Percentiles rank a stretch among this genome's conserved stretches.
phyloP scores from a whole-genome alignment of 1,139 yeast species.

The Hemisphaericaspora subhashii region DNA sequence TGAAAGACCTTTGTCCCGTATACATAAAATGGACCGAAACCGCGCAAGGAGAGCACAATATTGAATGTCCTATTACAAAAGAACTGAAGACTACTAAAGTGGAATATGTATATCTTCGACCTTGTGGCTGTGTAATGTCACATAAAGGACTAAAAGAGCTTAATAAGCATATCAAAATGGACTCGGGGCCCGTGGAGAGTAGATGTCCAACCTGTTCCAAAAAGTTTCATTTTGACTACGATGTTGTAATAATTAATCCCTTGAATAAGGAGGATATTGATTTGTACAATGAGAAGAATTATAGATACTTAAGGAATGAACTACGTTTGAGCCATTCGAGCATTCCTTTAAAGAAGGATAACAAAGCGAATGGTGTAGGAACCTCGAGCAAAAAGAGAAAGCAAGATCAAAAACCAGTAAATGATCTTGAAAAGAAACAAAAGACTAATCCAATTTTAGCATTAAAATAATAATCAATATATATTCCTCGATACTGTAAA shows the following conservation, averaged over 20 bases:
- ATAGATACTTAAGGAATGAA: conserved; percentile 25
- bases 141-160: conserved; percentile 23
- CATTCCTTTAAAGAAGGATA: conserved; percentile 31
- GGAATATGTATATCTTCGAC: conserved; percentile 30
- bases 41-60: conserved; percentile 20
- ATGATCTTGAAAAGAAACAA: neutral
- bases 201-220: conserved; percentile 38
- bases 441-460: neutral
- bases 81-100: conserved; percentile 24
- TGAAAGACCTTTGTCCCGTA: conserved; percentile 33
- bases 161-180: conserved; percentile 8
- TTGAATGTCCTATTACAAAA: conserved; percentile 54
- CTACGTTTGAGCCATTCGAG: conserved; percentile 49
- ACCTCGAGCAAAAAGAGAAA: neutral
- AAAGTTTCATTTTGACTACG: conserved; percentile 23
- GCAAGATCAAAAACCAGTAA: neutral
- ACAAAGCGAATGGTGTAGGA: conserved; percentile 13
- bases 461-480: neutral
- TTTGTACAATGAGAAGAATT: conserved; percentile 41
- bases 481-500: neutral
- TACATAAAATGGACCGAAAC: conserved; percentile 24
- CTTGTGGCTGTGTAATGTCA: conserved; percentile 45
- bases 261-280: conserved; percentile 14
- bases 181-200: conserved; percentile 1
- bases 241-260: conserved; percentile 36